These are phyloP conservation scores for Dryas drummondii DNA, from an alignment of 306 rosid species.

Conservation along the genomic window DNA sequence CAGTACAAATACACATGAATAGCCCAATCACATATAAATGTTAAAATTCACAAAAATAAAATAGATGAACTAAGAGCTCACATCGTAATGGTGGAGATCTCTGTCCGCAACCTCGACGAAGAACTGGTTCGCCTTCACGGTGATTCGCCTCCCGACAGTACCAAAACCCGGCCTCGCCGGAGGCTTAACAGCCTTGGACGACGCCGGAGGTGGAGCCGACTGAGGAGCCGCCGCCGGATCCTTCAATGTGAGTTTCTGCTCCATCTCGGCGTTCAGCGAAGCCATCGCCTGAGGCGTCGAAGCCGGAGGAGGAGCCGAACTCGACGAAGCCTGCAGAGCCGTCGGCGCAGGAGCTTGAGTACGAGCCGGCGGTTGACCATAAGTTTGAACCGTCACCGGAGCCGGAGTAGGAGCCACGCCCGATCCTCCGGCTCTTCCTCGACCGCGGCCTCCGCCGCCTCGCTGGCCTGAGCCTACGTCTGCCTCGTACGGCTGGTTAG, in stretches of 20 bases:
- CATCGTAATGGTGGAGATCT: slow-evolving; percentile 60
- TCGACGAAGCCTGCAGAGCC: neutral
- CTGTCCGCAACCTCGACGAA: slow-evolving; percentile 30
- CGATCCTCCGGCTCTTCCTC: neutral
- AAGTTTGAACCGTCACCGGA: neutral
- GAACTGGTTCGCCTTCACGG: slow-evolving; percentile 66
- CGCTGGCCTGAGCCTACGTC: neutral
- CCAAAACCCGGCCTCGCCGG: slow-evolving; percentile 55
- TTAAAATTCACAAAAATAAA: too few relatives aligned
- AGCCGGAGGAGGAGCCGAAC: neutral
- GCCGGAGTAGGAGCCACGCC: neutral
- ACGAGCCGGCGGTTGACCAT: neutral
- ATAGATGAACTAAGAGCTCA: slow-evolving; percentile 8
- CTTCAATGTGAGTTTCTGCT: slow-evolving; percentile 30
- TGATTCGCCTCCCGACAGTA: slow-evolving; percentile 12
- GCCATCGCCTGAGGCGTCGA: neutral
- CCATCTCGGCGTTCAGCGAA: neutral
- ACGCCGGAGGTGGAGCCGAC: slow-evolving; percentile 31
- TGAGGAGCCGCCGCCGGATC: neutral
- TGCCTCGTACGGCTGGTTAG: too few relatives aligned
- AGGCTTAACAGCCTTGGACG: slow-evolving; percentile 31
- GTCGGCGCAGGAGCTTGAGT: neutral
- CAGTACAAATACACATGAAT: too few relatives aligned
- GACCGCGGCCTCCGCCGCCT: neutral
- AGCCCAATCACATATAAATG: too few relatives aligned